Evolutionary conservation across 192 early-diverging fungal genomes (phyloP), one percentile per base, ranked within the genome.

Genomic region (Rhizophagus prolifer): DNA sequence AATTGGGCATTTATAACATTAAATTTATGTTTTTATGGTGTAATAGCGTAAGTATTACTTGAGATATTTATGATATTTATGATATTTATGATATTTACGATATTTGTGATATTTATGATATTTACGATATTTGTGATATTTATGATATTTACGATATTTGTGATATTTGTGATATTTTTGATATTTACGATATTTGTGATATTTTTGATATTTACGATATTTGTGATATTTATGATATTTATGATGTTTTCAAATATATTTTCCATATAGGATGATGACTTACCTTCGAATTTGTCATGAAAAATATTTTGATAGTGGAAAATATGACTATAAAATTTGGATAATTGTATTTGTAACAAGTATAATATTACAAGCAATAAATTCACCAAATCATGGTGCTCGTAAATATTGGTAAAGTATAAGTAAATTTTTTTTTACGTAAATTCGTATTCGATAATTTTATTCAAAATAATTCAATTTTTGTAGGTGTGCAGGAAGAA

Each of bases 231-330:
- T n/a, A n/a, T n/a, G n/a, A n/a, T n/a, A n/a, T n/a, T n/a, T n/a
- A n/a, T n/a, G n/a, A n/a, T n/a, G n/a, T n/a, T n/a, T n/a, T n/a
- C n/a, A n/a, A n/a, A n/a, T n/a, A n/a, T n/a, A n/a, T n/a, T n/a
- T n/a, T n/a, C n/a, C 8, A 38, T n/a, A 19, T 67, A 67, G 65
- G 0, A n/a, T 41, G 2, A 38, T 21, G 8, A 67, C 65, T n/a
- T 67, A 67, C 38, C 28, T 67, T 41, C 65, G 65, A 36, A 34
- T 67, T 36, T 67, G 65, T n/a, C 65, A 26, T 9, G 30, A 38
- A 67, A 36, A 16, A 9, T 67, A 38, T 23, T 67, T 41, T 38
- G 34, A 67, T 67, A n/a, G 3, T n/a, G 65, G 65, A 9, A 67
- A 23, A 67, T 36, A 21, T n/a, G 65, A 67, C n/a, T 67, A 23